These are phyloP conservation scores for Lecanicillium sp. DNA, from an alignment of 2,329 filamentous ascomycete species.

Conservation along the genomic window DNA sequence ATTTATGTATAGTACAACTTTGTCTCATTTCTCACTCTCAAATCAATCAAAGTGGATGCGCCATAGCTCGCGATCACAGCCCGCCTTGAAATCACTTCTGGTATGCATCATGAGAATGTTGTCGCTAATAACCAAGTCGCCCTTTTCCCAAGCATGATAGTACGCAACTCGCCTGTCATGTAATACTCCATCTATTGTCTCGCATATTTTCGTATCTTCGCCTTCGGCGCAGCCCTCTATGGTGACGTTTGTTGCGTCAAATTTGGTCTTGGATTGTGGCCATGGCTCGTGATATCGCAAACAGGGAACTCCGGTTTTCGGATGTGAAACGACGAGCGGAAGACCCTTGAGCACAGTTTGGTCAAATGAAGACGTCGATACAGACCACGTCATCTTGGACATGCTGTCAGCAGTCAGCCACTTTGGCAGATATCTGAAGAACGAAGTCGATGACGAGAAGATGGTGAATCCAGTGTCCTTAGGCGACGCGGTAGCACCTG, in stretches of 20 bases:
- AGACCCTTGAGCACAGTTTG: conserved; percentile 32
- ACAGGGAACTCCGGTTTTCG: conserved; percentile 35
- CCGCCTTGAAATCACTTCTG: conserved; percentile 34
- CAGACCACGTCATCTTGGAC: conserved; percentile 35
- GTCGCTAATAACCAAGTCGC: conserved; percentile 45
- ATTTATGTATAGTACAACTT: too few relatives aligned
- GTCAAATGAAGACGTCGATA: conserved; percentile 39
- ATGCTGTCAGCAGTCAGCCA: conserved; percentile 28
- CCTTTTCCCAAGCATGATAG: conserved; percentile 44
- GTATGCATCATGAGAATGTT: conserved; percentile 43
- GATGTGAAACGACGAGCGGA: conserved; percentile 36
- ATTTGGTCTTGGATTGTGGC: conserved; percentile 41
- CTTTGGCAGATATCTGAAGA: conserved; percentile 37
- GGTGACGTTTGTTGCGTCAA: conserved; percentile 34
- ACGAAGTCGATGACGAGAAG: conserved; percentile 40
- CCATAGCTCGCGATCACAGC: conserved; percentile 39
- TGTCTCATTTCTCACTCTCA: not conserved
- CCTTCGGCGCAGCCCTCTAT: conserved; percentile 27
- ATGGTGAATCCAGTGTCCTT: conserved; percentile 44
- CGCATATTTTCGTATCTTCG: conserved; percentile 27
- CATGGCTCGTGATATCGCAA: conserved; percentile 48
- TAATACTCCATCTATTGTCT: conserved; percentile 31
- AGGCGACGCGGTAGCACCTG: conserved; percentile 35
- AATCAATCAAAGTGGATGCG: conserved; percentile 39
- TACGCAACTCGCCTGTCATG: conserved; percentile 42